These are phyloP conservation scores for Rhodocollybia butyracea DNA, from an alignment of 768 basidiomycete species.

Conservation along the genomic window DNA sequence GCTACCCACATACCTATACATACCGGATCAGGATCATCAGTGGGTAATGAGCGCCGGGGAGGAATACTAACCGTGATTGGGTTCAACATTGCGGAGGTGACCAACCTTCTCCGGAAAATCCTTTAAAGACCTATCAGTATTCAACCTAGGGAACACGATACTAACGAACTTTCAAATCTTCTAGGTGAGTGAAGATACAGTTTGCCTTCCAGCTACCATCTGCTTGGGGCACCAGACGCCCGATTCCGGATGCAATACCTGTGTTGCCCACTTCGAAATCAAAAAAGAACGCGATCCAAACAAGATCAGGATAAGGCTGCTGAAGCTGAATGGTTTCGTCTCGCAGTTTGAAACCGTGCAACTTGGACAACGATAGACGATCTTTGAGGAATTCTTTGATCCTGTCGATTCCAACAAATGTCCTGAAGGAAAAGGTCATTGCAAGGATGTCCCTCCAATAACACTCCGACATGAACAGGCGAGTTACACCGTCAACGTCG, in stretches of 20 bases:
- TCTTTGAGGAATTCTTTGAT: conserved; percentile 35
- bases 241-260: conserved; percentile 50
- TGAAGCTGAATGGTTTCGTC: conserved; percentile 27
- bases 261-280: conserved; percentile 47
- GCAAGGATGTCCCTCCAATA: conserved; percentile 53
- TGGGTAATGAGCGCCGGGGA: no score
- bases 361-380: conserved; percentile 25
- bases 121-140: no score
- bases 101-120: conserved; percentile 41
- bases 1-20: conserved; percentile 52
- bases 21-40: no score
- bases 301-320: conserved; percentile 46
- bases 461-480: conserved; percentile 27
- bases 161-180: no score
- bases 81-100: conserved; percentile 29
- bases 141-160: no score
- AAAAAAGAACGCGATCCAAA: conserved; percentile 57
- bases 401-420: conserved; percentile 33
- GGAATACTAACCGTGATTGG: conserved; percentile 47
- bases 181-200: conserved; percentile 50
- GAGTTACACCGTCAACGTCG: conserved; percentile 16
- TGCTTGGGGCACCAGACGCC: conserved; percentile 48
- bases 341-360: conserved; percentile 21
- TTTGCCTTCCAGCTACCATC: conserved; percentile 50
- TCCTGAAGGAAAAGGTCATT: conserved; percentile 53